A percentile compares a stretch with the other conserved stretches of the same genome.
Conservation (phyloP, 371 early-diverging fungal species). For the Rhizopus sp. region DNA sequence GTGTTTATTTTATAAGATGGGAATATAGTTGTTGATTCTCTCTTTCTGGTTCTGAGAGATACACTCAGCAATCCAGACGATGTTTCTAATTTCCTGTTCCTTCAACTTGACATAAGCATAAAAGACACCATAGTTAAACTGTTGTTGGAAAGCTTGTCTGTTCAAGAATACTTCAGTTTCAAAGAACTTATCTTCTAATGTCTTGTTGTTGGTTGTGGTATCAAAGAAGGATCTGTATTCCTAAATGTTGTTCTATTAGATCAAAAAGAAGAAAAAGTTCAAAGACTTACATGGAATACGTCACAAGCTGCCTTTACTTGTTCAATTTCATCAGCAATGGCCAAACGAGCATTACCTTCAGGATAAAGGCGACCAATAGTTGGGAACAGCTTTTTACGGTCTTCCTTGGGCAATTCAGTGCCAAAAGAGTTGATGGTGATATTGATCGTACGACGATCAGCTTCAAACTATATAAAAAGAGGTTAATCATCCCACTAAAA, state of each 20-base stretch:
- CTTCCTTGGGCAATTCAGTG: slow-evolving; percentile 95
- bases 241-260: slow-evolving; percentile 28
- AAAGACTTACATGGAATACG: slow-evolving; percentile 67
- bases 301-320: slow-evolving; percentile 89
- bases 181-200: slow-evolving; percentile 95
- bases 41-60: slow-evolving; percentile 97
- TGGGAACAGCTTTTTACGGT: slow-evolving; percentile 92
- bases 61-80: slow-evolving; percentile 99
- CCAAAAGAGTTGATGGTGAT: slow-evolving; percentile 98
- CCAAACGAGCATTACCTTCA: slow-evolving; percentile 84
- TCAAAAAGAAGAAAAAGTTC: neutral
- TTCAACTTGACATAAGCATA: slow-evolving; percentile 97
- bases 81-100: slow-evolving; percentile 99
- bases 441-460: slow-evolving; percentile 96
- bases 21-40: slow-evolving; percentile 90
- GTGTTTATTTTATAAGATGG: slow-evolving; percentile 48
- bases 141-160: slow-evolving; percentile 92
- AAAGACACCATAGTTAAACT: slow-evolving; percentile 97
- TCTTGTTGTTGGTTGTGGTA: slow-evolving; percentile 46
- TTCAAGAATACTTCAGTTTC: slow-evolving; percentile 93
- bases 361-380: slow-evolving; percentile 90
- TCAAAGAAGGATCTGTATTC: slow-evolving; percentile 82
- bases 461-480: slow-evolving; percentile 78
- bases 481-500: neutral
- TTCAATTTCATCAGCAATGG: slow-evolving; percentile 90